Base-by-base conservation (phyloP, 2,329 filamentous ascomycete genomes). In the Fusarium circinatum region DNA sequence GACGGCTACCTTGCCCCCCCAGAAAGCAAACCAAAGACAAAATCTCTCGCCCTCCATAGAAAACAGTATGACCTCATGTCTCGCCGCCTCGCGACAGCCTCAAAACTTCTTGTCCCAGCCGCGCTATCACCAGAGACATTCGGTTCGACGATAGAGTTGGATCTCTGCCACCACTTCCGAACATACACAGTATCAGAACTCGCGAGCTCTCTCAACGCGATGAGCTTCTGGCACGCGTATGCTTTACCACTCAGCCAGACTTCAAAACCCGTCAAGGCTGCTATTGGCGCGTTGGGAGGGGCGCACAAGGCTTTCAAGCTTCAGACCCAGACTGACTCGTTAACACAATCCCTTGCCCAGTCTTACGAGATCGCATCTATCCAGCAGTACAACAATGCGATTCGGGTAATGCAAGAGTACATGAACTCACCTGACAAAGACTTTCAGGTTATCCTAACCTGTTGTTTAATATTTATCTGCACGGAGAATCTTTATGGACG, bases 401-500 rank as follows among this genome's bases (percentile, higher is more conserved):
- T 72, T 3, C 41, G 17, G 3, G 36, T 65, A 0, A 59, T 70
- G 48, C 36, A 47, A 3, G 36, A 70, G 17, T 70, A 70, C 2
- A 70, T 70, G 65, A 36, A 18, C 13, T 59, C 47, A 1, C 54
- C 63, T 0, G 45, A 55, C 0, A 60, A 34, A 9, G 56, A 65
- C 13, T 20, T 72, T 0, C 51, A 72, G 28, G 62, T 65, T 4
- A 55, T 70, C 20, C 7, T 72, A 2, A 72, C 62, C 1, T 72
- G 70, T 9, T 72, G 70, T 6, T 3, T 72, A 9, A 45, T 72
- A 18, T 72, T 72, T 7, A 72, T 72, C 7, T 72, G 70, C 22
- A 72, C 34, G 0, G 70, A 72, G 34, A 45, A 41, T 8, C 32
- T 72, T 3, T 57, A 72, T 13, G 70, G 68, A 0, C 54, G 63